Evolutionary conservation across 495 filamentous ascomycete species (phyloP), one percentile per base, ranked within the genome.

Genomic region (Podospora anserina): DNA sequence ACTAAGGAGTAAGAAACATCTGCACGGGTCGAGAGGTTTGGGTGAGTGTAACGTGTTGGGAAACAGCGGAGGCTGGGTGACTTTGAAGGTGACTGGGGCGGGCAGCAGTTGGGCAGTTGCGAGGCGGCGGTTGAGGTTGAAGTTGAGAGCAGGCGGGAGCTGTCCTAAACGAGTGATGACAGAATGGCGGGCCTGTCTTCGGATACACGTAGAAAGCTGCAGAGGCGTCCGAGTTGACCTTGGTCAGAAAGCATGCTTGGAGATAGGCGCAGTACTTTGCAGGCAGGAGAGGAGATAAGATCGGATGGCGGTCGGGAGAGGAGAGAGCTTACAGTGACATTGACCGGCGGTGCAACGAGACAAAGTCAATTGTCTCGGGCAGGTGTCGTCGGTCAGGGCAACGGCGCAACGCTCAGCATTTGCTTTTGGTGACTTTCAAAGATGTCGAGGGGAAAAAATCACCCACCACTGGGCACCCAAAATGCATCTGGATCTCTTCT

Each of bases 321-420:
- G 27, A 19, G 61, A 16, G 32, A 68, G 65, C 75, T 77, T 74
- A 75, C 75, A 77, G 73, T 69, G 75, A 77, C 75, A 72, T 71
- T 66, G 66, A 68, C 30, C n/a, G 55, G 55, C 23, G 61, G 63
- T 66, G 63, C 67, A 67, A 56, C 63, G 63, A 71, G 75, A 75
- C 73, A 75, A 65, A 71, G 61, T 69, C 73, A 73, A 75, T 75
- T 75, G 75, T 58, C 73, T 68, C 68, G 34, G 23, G 55, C 55
- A 58, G 19, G n/a, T 58, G 18, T 58, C 55, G 55, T 58, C 55
- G 23, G 23, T 58, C 55, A 58, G 55, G 1, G 23, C 55, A 19
- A 58, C 6, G 9, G 15, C 9, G 2, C 39, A 49, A 16, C 39
- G 9, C 39, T 49, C 39, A 49, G 15, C 39, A 49, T 16, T 13